Evolutionary conservation across 2,329 filamentous ascomycete genomes (phyloP), one percentile per base, ranked within the genome.

Genomic region (Sporothrix luriei): DNA sequence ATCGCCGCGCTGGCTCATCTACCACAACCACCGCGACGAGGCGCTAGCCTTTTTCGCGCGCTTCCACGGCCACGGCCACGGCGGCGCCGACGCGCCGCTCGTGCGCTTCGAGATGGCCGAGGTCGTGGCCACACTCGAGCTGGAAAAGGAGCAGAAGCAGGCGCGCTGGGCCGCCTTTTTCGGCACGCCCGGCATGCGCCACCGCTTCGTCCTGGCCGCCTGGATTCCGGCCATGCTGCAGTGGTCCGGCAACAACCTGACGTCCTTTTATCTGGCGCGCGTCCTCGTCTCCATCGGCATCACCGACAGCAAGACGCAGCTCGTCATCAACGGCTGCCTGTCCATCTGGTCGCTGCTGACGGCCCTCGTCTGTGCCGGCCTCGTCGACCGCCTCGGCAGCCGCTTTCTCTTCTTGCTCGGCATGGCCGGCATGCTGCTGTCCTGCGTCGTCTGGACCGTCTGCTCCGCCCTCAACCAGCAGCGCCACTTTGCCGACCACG

Each of bases 21-120:
- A 68, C 67, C 64, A 71, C 16, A 40, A n/a, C 14, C 68, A 68
- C 21, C 74, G 79, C 55, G 80, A 80, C 4, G 77, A 83, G 21
- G 82, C 82, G 0, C 76, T 77, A 43, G 72, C 74, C 24, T 79
- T 85, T 6, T 68, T 74, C 7, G 46, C 51, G 21, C 69, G 72
- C 33, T 73, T 70, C 71, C 73, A 74, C 54, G 72, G 67, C 71
- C 73, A 74, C 54, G 72, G 67, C 51, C 38, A 67, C 29, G 72
- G 66, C 26, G 69, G 72, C 49, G 51, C 52, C 11, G 43, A 66
- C 5, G 49, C 49, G 19, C 70, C 68, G 4, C 69, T 74, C 11
- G 71, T 71, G 38, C 40, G 21, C 7, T 69, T 71, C 10, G 73
- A 74, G 49, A 74, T 74, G 70, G 67, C 70, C 67, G 72, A 73